A percentile compares a stretch with the other conserved stretches of the same genome.
phyloP scores from a whole-genome alignment of 1,284 basidiomycete genomes.

The Ustilago xerochloae region DNA sequence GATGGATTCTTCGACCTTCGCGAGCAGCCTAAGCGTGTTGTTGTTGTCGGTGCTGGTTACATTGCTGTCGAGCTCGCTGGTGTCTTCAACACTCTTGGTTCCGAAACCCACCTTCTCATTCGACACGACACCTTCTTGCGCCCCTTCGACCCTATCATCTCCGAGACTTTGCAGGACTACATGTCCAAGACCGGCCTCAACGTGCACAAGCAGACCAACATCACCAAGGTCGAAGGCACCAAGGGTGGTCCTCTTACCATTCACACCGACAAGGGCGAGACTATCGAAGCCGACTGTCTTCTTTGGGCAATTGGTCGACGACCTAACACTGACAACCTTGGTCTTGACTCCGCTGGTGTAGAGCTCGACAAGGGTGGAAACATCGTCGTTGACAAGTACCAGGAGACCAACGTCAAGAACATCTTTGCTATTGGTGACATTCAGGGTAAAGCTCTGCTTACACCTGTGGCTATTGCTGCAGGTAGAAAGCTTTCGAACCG shows the following conservation, averaged over 20 bases:
- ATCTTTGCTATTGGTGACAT: slow-evolving; percentile 92
- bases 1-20: slow-evolving; percentile 96
- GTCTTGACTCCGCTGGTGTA: slow-evolving; percentile 82
- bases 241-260: slow-evolving; percentile 62
- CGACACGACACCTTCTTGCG: slow-evolving; percentile 88
- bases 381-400: slow-evolving; percentile 89
- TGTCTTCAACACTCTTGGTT: slow-evolving; percentile 65
- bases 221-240: slow-evolving; percentile 78
- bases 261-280: slow-evolving; percentile 73
- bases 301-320: slow-evolving; percentile 95
- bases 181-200: slow-evolving; percentile 92
- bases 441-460: slow-evolving; percentile 88
- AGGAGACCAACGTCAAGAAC: slow-evolving; percentile 76
- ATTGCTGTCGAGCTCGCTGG: slow-evolving; percentile 83
- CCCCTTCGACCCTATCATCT: slow-evolving; percentile 88
- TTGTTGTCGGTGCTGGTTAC: slow-evolving; percentile 94
- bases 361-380: slow-evolving; percentile 82
- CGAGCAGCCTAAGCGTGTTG: slow-evolving; percentile 90
- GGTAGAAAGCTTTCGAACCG: slow-evolving; percentile 88
- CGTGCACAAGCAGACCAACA: slow-evolving; percentile 82
- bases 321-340: slow-evolving; percentile 81
- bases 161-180: slow-evolving; percentile 89
- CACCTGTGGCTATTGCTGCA: slow-evolving; percentile 98
- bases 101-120: slow-evolving; percentile 91
- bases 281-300: slow-evolving; percentile 85